Evolutionary conservation across 352 stramenopile species (phyloP).

Genomic region (Pythium aquatile): DNA sequence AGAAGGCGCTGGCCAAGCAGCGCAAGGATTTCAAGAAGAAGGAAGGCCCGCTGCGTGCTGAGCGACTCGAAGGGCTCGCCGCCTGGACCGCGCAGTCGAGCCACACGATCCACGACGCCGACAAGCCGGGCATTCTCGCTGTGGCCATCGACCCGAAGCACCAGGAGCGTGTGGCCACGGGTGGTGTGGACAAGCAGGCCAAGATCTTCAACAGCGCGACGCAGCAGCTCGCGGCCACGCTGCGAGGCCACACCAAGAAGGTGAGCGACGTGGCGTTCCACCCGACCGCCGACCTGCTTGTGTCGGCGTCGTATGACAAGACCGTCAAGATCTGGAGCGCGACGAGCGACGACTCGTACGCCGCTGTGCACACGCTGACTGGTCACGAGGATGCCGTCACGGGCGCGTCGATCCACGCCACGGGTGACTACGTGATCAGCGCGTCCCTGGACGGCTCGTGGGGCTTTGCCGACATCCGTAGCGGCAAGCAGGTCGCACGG

Average conservation of each 20-base stretch:
- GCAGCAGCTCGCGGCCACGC: slow-evolving; percentile 69
- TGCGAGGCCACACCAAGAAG: slow-evolving; percentile 85
- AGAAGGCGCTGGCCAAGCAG: slow-evolving; percentile 66
- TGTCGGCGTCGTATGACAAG: slow-evolving; percentile 77
- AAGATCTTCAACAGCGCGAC: slow-evolving; percentile 78
- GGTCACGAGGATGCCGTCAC: slow-evolving; percentile 64
- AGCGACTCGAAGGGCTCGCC: slow-evolving; percentile 31
- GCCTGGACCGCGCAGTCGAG: slow-evolving; percentile 42
- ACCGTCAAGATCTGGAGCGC: slow-evolving; percentile 78
- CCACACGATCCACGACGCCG: slow-evolving; percentile 71
- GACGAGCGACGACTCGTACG: slow-evolving; percentile 35
- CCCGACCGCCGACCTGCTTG: slow-evolving; percentile 58
- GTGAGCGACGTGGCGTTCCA: slow-evolving; percentile 82
- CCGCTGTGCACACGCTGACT: slow-evolving; percentile 54
- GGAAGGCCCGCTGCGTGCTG: slow-evolving; percentile 43
- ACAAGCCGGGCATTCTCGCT: slow-evolving; percentile 64
- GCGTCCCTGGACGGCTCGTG: slow-evolving; percentile 80
- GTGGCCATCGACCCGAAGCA: slow-evolving; percentile 62
- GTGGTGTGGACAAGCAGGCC: slow-evolving; percentile 78
- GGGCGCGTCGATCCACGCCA: slow-evolving; percentile 76
- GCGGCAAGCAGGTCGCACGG: slow-evolving; percentile 47
- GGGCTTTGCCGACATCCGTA: slow-evolving; percentile 81
- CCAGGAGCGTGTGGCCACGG: slow-evolving; percentile 53
- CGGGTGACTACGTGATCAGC: slow-evolving; percentile 75
- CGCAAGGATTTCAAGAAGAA: slow-evolving; percentile 81